Base-by-base conservation (phyloP, 225 moss, liverwort and hornwort genomes). In the Rhytidiadelphus loreus region DNA sequence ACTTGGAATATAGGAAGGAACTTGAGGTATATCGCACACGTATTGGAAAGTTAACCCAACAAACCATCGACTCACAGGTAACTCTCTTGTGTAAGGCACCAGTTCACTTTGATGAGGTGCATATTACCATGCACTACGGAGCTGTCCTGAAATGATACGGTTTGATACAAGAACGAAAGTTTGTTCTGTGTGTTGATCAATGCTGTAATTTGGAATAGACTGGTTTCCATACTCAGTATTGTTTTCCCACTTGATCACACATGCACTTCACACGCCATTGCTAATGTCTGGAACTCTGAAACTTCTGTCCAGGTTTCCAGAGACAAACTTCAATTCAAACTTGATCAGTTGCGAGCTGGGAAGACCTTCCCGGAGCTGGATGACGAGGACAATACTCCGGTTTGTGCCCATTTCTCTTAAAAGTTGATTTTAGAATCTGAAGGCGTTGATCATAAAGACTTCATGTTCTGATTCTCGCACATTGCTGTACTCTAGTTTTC, bases 291-390 rank as follows among this genome's bases (percentile, higher is more conserved):
- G 22, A 83, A 52, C 55, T 91, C 57, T 85, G 69, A 82, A 59
- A 52, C 32, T 60, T 57, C 72, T 88, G 75, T 81, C 37, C 88
- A 98, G 98, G 91, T 98, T 65, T 90, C 93, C 11, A 89, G 93
- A 60, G 96, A 95, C 46, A 95, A 93, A 84, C 90, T 95, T 78
- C 96, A 92, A 63, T 83, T 91, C 84, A 98, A 96, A 90, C 98
- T 96, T 83, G 97, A 97, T 89, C 95, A 96, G 79, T 92, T 97
- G 22, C 98, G 98, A 46, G 92, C 95, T 71, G 98, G 98, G 33
- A 95, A 93, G 87, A 94, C 93, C 61, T 92, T 96, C 35, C 81
- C 77, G 48, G 98, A 98, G 87, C 85, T 97, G 59, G 96, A 98
- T 86, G 93, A 82, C 33, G 96, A 97, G 70, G 95, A 95, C 48